phyloP scores from a whole-genome alignment of 257 asterid genomes.

The Plectranthus barbatus region DNA sequence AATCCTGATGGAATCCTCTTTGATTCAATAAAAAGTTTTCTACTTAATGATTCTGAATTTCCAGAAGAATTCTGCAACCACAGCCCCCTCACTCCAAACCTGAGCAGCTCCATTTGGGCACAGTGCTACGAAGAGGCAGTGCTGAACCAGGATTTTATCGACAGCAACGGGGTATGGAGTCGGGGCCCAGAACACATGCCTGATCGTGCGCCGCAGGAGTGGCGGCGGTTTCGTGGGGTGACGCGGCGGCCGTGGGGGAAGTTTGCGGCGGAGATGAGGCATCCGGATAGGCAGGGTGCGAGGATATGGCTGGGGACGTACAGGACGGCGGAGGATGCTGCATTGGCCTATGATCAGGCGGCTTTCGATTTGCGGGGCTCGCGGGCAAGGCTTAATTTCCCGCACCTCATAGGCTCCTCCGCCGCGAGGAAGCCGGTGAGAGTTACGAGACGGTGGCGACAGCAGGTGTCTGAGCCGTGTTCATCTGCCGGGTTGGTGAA shows the following conservation, averaged over 20 bases:
- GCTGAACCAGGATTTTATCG: neutral
- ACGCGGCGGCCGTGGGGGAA: constrained; percentile 41
- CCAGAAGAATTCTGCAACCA: constrained; percentile 9
- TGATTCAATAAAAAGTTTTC: constrained; percentile 24
- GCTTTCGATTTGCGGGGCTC: constrained; percentile 37
- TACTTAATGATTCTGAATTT: constrained; percentile 26
- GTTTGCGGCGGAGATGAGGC: constrained; percentile 50
- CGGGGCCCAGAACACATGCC: neutral
- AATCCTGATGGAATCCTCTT: constrained; percentile 17
- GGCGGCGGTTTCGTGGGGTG: constrained; percentile 39
- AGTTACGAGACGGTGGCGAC: constrained; percentile 23
- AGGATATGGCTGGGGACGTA: constrained; percentile 51
- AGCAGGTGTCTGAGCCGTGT: too few relatives aligned
- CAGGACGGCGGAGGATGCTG: constrained; percentile 49
- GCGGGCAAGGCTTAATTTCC: constrained; percentile 39
- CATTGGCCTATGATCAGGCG: constrained; percentile 43
- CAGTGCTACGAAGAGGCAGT: neutral
- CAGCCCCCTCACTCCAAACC: constrained; percentile 1
- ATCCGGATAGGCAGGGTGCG: constrained; percentile 24
- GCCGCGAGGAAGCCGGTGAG: constrained; percentile 14
- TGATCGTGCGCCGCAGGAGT: neutral
- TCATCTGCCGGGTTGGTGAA: neutral
- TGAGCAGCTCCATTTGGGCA: constrained; percentile 10
- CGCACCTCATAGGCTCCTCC: constrained; percentile 32
- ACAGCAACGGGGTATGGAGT: neutral